Percentiles rank a stretch among this genome's conserved stretches.
Evolutionary conservation across 495 filamentous ascomycete species (phyloP).

Genomic region (Penicillium flavigenum): DNA sequence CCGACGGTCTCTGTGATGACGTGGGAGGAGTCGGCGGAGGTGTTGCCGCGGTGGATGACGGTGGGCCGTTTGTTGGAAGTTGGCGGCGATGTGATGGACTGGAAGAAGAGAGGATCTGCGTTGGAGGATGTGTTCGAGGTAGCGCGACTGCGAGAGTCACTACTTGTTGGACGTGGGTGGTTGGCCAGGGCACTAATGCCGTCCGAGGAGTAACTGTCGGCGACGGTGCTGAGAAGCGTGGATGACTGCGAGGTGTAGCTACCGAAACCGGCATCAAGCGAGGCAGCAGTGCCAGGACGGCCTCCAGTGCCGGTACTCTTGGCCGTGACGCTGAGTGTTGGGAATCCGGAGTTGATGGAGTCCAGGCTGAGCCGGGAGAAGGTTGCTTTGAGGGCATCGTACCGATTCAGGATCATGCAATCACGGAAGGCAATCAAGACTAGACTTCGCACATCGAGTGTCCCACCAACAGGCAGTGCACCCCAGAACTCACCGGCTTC

Average conservation of each 20-base stretch:
- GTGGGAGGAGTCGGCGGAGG: constrained; percentile 65
- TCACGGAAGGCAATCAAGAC: constrained; percentile 90
- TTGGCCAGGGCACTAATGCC: constrained; percentile 45
- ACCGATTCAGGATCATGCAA: constrained; percentile 77
- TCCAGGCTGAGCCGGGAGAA: constrained; percentile 91
- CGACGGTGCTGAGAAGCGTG: constrained; percentile 59
- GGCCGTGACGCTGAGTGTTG: constrained; percentile 46
- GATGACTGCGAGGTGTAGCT: constrained; percentile 75
- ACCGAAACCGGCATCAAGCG: constrained; percentile 65
- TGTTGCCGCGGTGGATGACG: constrained; percentile 37
- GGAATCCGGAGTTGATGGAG: constrained; percentile 62
- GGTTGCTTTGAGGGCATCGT: constrained; percentile 80
- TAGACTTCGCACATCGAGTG: constrained; percentile 82
- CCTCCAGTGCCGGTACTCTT: constrained; percentile 47
- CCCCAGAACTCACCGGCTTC: constrained; percentile 91
- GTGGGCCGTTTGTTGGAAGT: constrained; percentile 37
- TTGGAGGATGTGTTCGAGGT: constrained; percentile 82
- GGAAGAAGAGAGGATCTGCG: constrained; percentile 49
- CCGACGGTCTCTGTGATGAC: constrained; percentile 88
- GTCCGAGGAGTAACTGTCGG: constrained; percentile 51
- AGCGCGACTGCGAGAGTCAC: constrained; percentile 62
- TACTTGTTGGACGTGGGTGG: constrained; percentile 45
- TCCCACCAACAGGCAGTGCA: constrained; percentile 49
- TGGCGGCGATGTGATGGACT: constrained; percentile 53
- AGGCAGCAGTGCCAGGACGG: constrained; percentile 68